phyloP scores from a whole-genome alignment of 345 rosid genomes.

The Eucalyptus guilfoylei region DNA sequence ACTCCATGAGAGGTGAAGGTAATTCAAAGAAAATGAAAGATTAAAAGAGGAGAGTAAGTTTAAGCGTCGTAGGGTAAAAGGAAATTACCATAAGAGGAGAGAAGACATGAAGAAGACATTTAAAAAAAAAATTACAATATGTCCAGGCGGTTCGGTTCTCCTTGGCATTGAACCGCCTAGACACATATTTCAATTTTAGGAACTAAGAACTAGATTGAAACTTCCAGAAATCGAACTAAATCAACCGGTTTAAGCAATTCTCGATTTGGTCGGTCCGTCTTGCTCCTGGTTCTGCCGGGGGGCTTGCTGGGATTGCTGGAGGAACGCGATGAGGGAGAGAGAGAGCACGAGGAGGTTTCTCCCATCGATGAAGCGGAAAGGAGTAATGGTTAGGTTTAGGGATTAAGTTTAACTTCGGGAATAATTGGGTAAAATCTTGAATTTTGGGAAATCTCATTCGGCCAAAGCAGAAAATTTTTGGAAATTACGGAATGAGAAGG shows the following conservation, averaged over 20 bases:
- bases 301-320: slow-evolving; percentile 33
- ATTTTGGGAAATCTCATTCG: not conserved
- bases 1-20: not conserved
- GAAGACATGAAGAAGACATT: not conserved
- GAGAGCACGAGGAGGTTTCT: not conserved
- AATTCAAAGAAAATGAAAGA: not conserved
- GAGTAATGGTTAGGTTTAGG: not conserved
- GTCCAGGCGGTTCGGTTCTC: accelerated
- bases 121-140: too few relatives aligned
- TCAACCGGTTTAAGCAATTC: accelerated
- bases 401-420: not conserved
- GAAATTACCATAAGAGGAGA: too few relatives aligned
- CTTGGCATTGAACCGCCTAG: accelerated
- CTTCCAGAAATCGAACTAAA: accelerated
- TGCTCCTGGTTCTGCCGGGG: slow-evolving; percentile 10
- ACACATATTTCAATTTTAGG: too few relatives aligned
- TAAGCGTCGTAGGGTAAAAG: too few relatives aligned
- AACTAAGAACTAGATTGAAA: too few relatives aligned
- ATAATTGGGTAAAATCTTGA: not conserved
- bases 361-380: not conserved
- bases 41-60: too few relatives aligned
- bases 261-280: too few relatives aligned
- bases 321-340: slow-evolving; percentile 36
- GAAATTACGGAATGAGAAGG: not conserved
- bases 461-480: too few relatives aligned